Conservation (phyloP, 176 grass and related monocot genomes). For the Oryza officinalis region DNA sequence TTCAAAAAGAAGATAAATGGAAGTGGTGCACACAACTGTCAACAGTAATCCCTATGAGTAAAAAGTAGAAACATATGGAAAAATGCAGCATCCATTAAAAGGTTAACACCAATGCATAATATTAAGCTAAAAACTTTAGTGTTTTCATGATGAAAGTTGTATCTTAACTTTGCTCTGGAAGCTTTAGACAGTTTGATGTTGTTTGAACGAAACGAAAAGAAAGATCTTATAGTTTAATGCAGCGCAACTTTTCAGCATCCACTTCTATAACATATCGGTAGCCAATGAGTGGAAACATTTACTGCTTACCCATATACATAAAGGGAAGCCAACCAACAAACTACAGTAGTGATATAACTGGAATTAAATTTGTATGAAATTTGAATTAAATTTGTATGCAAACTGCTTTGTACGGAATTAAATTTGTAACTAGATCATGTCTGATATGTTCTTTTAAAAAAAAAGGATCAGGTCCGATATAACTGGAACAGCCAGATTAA, state of each 20-base stretch:
- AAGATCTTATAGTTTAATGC: conserved; percentile 35
- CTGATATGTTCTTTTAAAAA: no score
- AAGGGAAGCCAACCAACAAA: background rate
- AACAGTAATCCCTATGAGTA: conserved; percentile 24
- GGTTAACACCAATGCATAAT: conserved; percentile 25
- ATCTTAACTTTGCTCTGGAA: conserved; percentile 31
- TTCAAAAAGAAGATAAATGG: background rate
- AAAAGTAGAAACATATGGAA: conserved; percentile 25
- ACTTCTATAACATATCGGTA: conserved; percentile 20
- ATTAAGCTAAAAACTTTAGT: conserved; percentile 34
- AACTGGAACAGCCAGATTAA: background rate
- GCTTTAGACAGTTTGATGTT: conserved; percentile 36
- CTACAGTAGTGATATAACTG: background rate
- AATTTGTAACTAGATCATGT: background rate
- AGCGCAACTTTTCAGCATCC: conserved; percentile 5
- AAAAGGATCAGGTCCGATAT: background rate
- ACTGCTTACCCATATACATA: background rate
- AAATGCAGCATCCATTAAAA: conserved; percentile 28
- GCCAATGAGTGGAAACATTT: background rate
- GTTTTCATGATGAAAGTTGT: conserved; percentile 35
- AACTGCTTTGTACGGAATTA: no score
- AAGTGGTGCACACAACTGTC: conserved; percentile 9
- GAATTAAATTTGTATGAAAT: background rate
- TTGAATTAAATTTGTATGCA: no score
- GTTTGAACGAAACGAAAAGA: conserved; percentile 10